Base-by-base conservation (phyloP, 2,329 filamentous ascomycete species). In the Pseudocercospora macadamiae region DNA sequence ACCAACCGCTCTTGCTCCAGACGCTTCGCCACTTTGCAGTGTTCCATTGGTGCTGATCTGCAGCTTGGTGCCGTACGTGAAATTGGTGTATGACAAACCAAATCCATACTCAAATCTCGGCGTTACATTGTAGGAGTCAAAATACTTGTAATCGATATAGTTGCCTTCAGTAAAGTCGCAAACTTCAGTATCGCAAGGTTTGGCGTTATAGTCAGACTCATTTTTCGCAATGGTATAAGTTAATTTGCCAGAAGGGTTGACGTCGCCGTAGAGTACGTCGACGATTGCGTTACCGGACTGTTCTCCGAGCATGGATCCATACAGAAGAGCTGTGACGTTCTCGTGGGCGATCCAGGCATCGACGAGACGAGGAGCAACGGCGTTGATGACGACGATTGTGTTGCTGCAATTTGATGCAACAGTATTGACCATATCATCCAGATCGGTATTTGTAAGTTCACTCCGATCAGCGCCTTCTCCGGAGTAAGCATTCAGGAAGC, bases 321-420 rank as follows among this genome's bases (percentile, higher is more conserved):
- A 95, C 1, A 96, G 73, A 54, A 96, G 91, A 39, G 90, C 91
- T 1, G 90, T 92, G 51, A 96, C 82, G 74, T 96, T 96, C 32
- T 85, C 83, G 74, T 86, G 87, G 54, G 89, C 77, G 68, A 89
- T 86, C 82, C 87, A 93, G 9, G 90, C 84, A 10, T 86, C 85
- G 23, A 97, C 76, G 1, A 96, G 77, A 4, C 96, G 89, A 0
- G 93, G 86, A 0, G 92, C 92, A 2, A 88, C 85, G 1, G 89
- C 91, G 79, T 97, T 93, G 59, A 97, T 89, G 57, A 97, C 86
- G 14, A 97, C 91, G 59, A 97, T 89, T 10, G 92, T 96, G 82
- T 97, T 96, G 77, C 88, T 86, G 80, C 89, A 93, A 62, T 86
- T 65, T n/a, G 45, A 25, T 25, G 45, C 45, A 26, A 48, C 45